Evolutionary conservation across 305 asterid genomes (phyloP), one percentile per base, ranked within the genome.

Genomic region (Fraxinus angustifolia): DNA sequence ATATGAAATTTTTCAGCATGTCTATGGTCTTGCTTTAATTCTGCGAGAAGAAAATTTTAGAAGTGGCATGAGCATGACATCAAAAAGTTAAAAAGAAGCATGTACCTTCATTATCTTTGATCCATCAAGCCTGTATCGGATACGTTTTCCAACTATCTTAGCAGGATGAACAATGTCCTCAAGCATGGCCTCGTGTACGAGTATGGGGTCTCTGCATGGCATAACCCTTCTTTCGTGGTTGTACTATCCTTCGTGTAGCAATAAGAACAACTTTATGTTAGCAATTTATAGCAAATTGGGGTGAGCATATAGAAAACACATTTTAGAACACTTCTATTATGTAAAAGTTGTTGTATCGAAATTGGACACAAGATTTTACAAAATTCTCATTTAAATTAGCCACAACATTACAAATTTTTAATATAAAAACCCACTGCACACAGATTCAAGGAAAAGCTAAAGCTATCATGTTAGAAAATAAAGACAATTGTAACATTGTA

Each of bases 211-310:
- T 85, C 78, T 91, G 93, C 30, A 65, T 90, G 70, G 94, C 93
- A 65, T 93, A 90, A 50, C 97, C 94, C 86, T 90, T 92, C 91
- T 91, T 92, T 4, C 95, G 97, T 17, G 97, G 97, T 40, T 90
- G 91, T 56, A 88, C 79, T 23, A 89, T 92, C 87, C 97, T 91
- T 77, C 97, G 77, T 48, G 95, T 91, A 6, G 94, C 95, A 82
- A 90, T 81, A 34, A 92, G 38, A 83, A 92, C 91, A 19, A 92
- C 97, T 73, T 92, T 94, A 93, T 92, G 84, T 3, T 0, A 4
- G 21, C 16, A 42, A 11, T 42, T 42, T 11, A 42, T 14, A 3
- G 62, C 16, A 14, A 14, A 50, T n/a, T 50, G 62, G 21, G 62
- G 60, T 50, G 60, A 50, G 21, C 19, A 3, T 0, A 50, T 2